These are phyloP conservation scores for Dactylis glomerata DNA, from an alignment of 176 grass and related monocot genomes.

Conservation along the genomic window DNA sequence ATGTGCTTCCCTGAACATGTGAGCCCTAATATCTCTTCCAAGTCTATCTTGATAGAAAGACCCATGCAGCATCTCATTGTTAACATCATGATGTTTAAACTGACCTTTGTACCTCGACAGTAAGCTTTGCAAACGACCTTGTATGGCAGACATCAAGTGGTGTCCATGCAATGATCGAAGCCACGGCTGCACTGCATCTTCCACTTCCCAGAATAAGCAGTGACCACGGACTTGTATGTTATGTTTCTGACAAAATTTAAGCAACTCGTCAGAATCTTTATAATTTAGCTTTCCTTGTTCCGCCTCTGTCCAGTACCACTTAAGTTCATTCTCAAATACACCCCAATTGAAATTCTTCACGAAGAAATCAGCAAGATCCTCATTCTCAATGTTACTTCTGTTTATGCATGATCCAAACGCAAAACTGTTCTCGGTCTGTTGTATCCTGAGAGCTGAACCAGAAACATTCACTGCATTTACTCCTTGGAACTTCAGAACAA, in stretches of 20 bases:
- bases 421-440: conserved; percentile 78
- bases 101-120: conserved; percentile 80
- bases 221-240: conserved; percentile 79
- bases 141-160: conserved; percentile 69
- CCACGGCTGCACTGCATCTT: conserved; percentile 79
- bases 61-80: conserved; percentile 99
- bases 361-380: conserved; percentile 90
- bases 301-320: conserved; percentile 93
- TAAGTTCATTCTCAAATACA: conserved; percentile 97
- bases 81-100: conserved; percentile 94
- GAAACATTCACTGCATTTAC: conserved; percentile 36
- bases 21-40: conserved; percentile 84
- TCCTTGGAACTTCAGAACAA: conserved; percentile 72
- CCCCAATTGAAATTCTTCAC: conserved; percentile 97
- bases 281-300: conserved; percentile 80
- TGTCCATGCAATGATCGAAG: conserved; percentile 63
- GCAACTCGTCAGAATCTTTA: conserved; percentile 85
- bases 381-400: conserved; percentile 85
- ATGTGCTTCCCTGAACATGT: conserved; percentile 94
- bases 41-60: conserved; percentile 92
- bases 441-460: conserved; percentile 68
- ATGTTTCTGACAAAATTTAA: conserved; percentile 82
- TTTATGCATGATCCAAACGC: conserved; percentile 89
- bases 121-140: conserved; percentile 65
- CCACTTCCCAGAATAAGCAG: conserved; percentile 98